These are phyloP conservation scores for Meyerozyma smithsonii DNA, from an alignment of 1,139 yeast species.

Conservation along the genomic window DNA sequence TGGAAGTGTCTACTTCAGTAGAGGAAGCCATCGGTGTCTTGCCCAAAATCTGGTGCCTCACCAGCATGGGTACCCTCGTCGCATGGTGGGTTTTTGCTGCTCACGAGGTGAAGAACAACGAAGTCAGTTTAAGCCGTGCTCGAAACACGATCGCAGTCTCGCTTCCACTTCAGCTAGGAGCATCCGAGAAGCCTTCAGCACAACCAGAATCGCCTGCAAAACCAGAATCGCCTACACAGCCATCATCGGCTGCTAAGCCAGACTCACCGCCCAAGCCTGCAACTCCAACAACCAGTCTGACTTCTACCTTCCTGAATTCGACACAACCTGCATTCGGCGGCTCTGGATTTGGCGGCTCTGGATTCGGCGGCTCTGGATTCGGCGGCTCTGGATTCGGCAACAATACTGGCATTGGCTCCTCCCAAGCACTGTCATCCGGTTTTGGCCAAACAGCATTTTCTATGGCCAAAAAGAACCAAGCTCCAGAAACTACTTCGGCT, in stretches of 20 bases:
- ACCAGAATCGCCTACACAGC: background rate
- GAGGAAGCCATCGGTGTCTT: slow-evolving; percentile 48
- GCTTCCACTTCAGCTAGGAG: too few relatives aligned
- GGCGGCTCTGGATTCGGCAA: background rate
- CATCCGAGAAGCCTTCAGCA: too few relatives aligned
- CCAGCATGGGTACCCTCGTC: slow-evolving; percentile 56
- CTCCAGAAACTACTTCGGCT: background rate
- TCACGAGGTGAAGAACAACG: slow-evolving; percentile 33
- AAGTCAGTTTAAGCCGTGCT: slow-evolving; percentile 19
- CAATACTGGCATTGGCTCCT: background rate
- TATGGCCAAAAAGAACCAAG: background rate
- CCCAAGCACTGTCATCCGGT: background rate
- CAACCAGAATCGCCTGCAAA: too few relatives aligned
- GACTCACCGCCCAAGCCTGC: background rate
- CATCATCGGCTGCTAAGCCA: background rate
- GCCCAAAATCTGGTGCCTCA: slow-evolving; percentile 61
- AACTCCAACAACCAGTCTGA: background rate
- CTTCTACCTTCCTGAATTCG: background rate
- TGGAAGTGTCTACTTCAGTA: slow-evolving; percentile 54
- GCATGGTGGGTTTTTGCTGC: slow-evolving; percentile 64
- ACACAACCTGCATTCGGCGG: background rate
- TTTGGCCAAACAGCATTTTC: background rate
- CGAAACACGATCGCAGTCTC: background rate
- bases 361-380: background rate
- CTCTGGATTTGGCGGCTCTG: background rate